Conservation (phyloP, 768 basidiomycete genomes). For the Candolleomyces efflorescens region DNA sequence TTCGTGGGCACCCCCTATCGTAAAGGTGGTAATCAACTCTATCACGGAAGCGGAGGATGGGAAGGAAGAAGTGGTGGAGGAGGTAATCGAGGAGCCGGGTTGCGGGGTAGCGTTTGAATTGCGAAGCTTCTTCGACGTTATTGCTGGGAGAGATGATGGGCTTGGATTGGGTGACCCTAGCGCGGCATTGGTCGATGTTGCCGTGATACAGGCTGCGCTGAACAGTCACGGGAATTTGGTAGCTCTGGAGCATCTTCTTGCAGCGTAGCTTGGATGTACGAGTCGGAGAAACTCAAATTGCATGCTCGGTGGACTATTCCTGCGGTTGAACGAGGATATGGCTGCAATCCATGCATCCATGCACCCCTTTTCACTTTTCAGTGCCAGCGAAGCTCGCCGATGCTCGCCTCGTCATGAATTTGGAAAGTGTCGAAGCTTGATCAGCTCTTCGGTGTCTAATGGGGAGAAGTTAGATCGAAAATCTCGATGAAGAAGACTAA, state of each 20-base stretch:
- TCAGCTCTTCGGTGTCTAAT: no score
- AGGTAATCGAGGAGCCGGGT: conserved; percentile 43
- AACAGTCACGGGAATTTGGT: conserved; percentile 59
- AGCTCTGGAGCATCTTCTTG: conserved; percentile 41
- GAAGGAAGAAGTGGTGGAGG: conserved; percentile 41
- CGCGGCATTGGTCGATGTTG: conserved; percentile 68
- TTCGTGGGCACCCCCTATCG: conserved; percentile 21
- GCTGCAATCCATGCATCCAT: neutral
- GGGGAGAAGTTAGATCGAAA: no score
- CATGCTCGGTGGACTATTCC: neutral
- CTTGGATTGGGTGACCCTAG: conserved; percentile 51
- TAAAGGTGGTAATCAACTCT: conserved; percentile 38
- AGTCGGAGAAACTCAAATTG: neutral
- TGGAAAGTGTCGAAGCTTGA: no score
- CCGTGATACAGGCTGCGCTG: conserved; percentile 74
- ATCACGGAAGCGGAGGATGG: conserved; percentile 31
- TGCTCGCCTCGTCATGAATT: no score
- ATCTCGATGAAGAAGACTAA: no score
- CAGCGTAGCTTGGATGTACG: neutral
- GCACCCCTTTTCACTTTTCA: no score
- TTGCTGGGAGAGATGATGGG: conserved; percentile 47
- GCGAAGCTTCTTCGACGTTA: conserved; percentile 53
- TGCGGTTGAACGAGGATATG: neutral
- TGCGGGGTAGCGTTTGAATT: conserved; percentile 57
- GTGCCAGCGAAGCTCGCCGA: no score